Evolutionary conservation across 305 asterid genomes (phyloP).

Genomic region (Fraxinus platypoda): DNA sequence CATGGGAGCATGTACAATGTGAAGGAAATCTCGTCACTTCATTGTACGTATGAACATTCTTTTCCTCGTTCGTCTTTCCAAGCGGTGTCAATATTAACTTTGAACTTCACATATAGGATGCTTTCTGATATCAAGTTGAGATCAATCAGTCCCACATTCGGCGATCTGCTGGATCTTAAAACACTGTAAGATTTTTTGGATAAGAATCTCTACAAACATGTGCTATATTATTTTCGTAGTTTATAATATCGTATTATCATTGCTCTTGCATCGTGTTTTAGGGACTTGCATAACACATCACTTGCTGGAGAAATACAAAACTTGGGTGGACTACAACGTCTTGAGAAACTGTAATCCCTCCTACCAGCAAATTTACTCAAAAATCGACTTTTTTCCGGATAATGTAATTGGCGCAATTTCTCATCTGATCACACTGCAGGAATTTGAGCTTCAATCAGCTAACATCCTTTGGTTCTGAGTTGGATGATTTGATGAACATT

Average conservation of each 20-base stretch:
- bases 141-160: constrained; percentile 78
- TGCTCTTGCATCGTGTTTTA: constrained; percentile 25
- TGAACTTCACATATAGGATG: constrained; percentile 40
- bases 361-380: constrained; percentile 18
- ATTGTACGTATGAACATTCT: constrained; percentile 45
- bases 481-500: constrained; percentile 79
- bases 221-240: constrained; percentile 7
- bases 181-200: constrained; percentile 53
- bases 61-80: background rate
- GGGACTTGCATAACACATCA: constrained; percentile 89
- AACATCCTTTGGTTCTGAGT: constrained; percentile 78
- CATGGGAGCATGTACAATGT: constrained; percentile 83
- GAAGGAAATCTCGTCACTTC: constrained; percentile 84
- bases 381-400: constrained; percentile 5
- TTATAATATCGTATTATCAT: constrained; percentile 7
- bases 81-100: constrained; percentile 1
- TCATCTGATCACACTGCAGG: constrained; percentile 41
- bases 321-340: constrained; percentile 85
- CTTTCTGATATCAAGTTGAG: constrained; percentile 73
- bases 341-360: constrained; percentile 66
- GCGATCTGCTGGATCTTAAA: constrained; percentile 80
- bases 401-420: background rate
- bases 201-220: background rate
- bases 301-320: constrained; percentile 81
- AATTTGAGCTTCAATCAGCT: constrained; percentile 87